A percentile compares a stretch with the other conserved stretches of the same genome.
phyloP scores from a whole-genome alignment of 2,329 filamentous ascomycete species.

The Colletotrichum godetiae region DNA sequence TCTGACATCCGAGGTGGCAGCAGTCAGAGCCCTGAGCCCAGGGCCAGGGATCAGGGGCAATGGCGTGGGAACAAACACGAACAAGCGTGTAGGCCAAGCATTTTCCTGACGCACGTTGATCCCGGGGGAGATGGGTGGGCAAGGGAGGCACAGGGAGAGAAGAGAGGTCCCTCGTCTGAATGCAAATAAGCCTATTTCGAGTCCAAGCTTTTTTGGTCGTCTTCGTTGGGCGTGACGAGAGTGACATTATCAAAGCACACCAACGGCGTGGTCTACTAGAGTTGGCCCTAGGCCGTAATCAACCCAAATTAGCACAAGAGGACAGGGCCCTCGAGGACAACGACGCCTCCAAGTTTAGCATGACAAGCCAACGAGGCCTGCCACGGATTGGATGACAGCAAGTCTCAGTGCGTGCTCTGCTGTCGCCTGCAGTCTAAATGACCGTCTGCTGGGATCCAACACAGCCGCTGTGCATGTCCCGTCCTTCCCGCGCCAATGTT shows the following conservation, averaged over 20 bases:
- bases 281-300: too few relatives aligned
- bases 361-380: neutral
- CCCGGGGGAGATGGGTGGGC: neutral
- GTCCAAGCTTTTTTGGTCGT: neutral
- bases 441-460: neutral
- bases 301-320: neutral
- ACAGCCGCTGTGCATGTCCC: conserved; percentile 16
- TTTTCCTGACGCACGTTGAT: neutral
- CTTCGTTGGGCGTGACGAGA: too few relatives aligned
- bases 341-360: neutral
- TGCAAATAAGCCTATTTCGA: neutral
- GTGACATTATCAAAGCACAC: neutral
- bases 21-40: neutral
- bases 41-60: neutral
- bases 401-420: neutral
- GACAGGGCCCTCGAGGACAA: neutral
- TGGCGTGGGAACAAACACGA: neutral
- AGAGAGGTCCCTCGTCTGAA: neutral
- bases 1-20: conserved; percentile 30
- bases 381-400: neutral
- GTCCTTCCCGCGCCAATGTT: conserved; percentile 16
- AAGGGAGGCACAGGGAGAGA: neutral
- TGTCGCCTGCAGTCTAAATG: neutral
- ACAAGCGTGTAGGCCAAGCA: conserved; percentile 1
- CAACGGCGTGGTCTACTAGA: neutral